Evolutionary conservation across 202 grass and related monocot species (phyloP).

Genomic region (Brachypodium distachyon): DNA sequence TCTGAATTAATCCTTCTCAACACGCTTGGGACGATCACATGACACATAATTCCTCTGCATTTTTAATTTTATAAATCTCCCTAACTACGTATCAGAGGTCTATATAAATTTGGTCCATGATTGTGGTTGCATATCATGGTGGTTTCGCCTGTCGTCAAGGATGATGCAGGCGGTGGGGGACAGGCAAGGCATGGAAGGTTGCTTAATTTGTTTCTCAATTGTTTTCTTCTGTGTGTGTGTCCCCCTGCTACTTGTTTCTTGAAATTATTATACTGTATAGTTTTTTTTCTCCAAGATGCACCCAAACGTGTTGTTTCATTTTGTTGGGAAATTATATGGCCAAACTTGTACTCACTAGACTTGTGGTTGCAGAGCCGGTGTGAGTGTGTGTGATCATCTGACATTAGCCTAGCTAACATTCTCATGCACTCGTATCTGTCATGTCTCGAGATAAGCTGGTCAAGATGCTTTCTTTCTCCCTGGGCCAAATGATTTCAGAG

Average conservation of each 20-base stretch:
- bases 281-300: not conserved
- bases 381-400: not conserved
- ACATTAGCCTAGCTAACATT: conserved; percentile 1
- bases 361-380: not conserved
- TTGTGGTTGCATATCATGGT: not conserved
- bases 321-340: not conserved
- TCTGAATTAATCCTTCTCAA: not conserved
- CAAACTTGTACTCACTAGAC: too few relatives aligned
- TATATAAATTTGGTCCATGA: conserved; percentile 20
- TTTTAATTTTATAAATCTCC: not conserved
- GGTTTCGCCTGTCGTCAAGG: not conserved
- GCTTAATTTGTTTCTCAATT: not conserved
- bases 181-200: not conserved
- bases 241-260: not conserved
- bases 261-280: not conserved
- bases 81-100: not conserved
- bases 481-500: not conserved
- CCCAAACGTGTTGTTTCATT: too few relatives aligned
- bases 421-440: not conserved
- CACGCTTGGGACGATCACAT: not conserved
- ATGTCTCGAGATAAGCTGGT: conserved; percentile 2
- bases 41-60: too few relatives aligned
- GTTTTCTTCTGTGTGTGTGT: not conserved
- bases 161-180: not conserved
- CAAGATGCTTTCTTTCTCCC: not conserved